phyloP scores from a whole-genome alignment of 2,329 filamentous ascomycete species.

The Fusarium bactridioides region DNA sequence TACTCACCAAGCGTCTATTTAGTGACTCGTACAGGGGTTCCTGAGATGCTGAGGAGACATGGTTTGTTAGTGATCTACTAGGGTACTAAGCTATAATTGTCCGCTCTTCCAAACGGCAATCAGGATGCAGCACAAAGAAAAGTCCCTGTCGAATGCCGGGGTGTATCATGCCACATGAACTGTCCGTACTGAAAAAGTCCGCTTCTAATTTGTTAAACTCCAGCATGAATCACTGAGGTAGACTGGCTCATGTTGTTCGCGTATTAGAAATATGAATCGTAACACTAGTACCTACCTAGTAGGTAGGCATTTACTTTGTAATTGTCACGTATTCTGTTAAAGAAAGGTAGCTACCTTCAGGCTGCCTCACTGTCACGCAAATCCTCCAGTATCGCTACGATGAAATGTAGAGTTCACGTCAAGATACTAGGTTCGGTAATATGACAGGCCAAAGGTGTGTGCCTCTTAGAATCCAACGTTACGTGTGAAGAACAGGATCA shows the following conservation, averaged over 20 bases:
- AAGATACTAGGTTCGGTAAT: not conserved
- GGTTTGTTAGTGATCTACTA: conserved; percentile 2
- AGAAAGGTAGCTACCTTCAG: not conserved
- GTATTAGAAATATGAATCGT: not conserved
- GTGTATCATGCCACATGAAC: conserved; percentile 18
- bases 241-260: not conserved
- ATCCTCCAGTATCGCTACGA: not conserved
- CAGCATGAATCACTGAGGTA: not conserved
- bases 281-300: not conserved
- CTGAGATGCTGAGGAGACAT: conserved; percentile 12
- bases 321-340: not conserved
- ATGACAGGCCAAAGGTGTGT: not conserved
- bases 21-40: conserved; percentile 5
- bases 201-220: not conserved
- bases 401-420: not conserved
- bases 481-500: not conserved
- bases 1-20: not conserved
- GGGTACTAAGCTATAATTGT: not conserved
- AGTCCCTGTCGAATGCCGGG: not conserved
- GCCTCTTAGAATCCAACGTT: not conserved
- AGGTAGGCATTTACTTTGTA: not conserved
- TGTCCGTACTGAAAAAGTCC: not conserved
- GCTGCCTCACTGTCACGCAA: not conserved
- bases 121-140: not conserved
- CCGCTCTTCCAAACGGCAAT: conserved; percentile 7